Base-by-base conservation (phyloP, 257 asterid genomes). In the Solanum commersonii region DNA sequence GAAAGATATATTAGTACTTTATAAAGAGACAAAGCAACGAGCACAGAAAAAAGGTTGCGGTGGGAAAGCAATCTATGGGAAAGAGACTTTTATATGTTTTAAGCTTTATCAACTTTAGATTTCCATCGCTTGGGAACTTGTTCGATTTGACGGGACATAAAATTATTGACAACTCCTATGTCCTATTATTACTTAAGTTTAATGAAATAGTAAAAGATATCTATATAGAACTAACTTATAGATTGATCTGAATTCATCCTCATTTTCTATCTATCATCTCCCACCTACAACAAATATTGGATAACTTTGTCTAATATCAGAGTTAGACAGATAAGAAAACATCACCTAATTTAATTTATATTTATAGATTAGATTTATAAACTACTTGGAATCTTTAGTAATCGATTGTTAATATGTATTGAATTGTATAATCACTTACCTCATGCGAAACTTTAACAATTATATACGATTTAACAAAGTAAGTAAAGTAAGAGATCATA, bases 21-120 rank as follows among this genome's bases (percentile, higher is more conserved):
- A 22, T 22, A 76, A 38, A 18, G 38, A 35, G 59, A 63, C 63
- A 76, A 44, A 74, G 77, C 87, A 59, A 76, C 46, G 12, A 20
- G 13, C 86, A 82, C 27, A 29, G 44, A 20, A 82, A 82, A 29
- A 76, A 85, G 84, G 88, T 85, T 85, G 78, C 83, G 88, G 86
- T 63, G 82, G 90, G 87, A 63, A 88, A 87, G 73, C 87, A 85
- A 81, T 33, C 63, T 23, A 76, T 22, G 74, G 88, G 76, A 85
- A 85, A 88, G 84, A 46, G 72, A 49, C 83, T 63, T 72, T 72
- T n/a, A 25, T 74, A 27, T 85, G 35, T 60, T 52, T 34, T 72
- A 33, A 27, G 22, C 76, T 35, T 88, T 84, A 49, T 38, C 25
- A 84, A 74, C 42, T 15, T 25, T 67, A 42, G 11, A 83, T 31